A percentile compares a stretch with the other conserved stretches of the same genome.
Conservation (phyloP, 495 filamentous ascomycete genomes). For the Cudoniella acicularis region DNA sequence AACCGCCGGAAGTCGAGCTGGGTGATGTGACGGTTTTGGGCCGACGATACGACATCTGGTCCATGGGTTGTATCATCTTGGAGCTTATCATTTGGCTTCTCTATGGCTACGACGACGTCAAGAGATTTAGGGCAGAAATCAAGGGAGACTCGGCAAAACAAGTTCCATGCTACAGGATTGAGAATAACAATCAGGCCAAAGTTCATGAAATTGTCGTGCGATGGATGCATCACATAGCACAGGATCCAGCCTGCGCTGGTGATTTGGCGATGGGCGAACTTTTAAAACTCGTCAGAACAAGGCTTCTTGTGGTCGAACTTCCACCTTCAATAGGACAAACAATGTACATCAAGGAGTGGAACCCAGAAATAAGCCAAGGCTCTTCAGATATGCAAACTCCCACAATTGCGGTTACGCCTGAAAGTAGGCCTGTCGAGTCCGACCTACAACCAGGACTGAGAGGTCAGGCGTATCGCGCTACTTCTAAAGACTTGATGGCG, state of each 20-base stretch:
- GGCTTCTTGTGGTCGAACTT: constrained; percentile 25
- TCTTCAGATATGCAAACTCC: no score
- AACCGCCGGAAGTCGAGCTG: constrained; percentile 4
- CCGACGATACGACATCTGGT: constrained; percentile 34
- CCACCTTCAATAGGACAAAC: no score
- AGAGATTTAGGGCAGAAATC: constrained; percentile 7
- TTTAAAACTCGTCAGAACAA: constrained; percentile 20
- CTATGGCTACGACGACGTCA: constrained; percentile 20
- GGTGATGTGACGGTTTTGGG: constrained; percentile 15
- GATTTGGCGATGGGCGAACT: constrained; percentile 23
- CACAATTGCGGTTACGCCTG: no score
- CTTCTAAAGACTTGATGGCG: no score
- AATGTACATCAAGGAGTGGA: no score
- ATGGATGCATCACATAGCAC: not conserved
- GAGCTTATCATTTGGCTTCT: constrained; percentile 36
- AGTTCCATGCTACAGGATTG: not conserved
- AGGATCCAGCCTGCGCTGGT: constrained; percentile 11
- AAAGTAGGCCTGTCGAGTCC: no score
- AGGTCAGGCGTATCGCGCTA: no score
- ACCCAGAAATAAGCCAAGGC: no score
- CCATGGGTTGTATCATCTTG: constrained; percentile 35
- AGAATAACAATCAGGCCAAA: no score
- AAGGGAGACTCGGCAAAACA: not conserved
- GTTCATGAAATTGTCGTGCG: no score
- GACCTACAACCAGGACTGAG: no score